Conservation (phyloP, 2,329 filamentous ascomycete genomes). For the Phyllosticta citrichinensis region DNA sequence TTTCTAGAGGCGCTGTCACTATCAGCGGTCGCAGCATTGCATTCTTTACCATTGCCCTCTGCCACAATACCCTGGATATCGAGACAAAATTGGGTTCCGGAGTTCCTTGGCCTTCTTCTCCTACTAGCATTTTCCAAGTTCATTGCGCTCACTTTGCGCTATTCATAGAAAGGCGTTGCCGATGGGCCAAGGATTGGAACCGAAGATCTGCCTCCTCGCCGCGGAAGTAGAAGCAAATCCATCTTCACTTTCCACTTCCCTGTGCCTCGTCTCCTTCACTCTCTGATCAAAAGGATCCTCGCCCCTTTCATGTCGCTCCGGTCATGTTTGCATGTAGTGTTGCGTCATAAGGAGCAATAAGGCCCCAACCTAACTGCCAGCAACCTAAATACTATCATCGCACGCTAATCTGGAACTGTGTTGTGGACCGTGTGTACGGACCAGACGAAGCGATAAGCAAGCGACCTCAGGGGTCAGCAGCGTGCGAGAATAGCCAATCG, state of each 20-base stretch:
- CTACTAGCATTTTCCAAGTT: neutral
- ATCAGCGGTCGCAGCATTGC: constrained; percentile 4
- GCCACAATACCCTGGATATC: constrained; percentile 5
- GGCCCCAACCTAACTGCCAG: neutral
- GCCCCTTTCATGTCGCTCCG: neutral
- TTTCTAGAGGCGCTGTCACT: constrained; percentile 7
- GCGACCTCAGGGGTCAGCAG: neutral
- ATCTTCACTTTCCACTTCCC: neutral
- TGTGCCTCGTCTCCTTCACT: neutral
- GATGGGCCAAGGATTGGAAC: neutral
- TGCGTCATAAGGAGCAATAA: neutral
- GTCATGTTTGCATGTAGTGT: neutral
- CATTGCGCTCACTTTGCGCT: neutral
- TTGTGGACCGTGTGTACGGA: neutral
- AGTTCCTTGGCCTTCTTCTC: neutral
- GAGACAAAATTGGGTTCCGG: constrained; percentile 8
- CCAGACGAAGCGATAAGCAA: neutral
- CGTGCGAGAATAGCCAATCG: neutral
- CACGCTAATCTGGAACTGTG: neutral
- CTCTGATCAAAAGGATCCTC: neutral
- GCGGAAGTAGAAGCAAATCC: neutral
- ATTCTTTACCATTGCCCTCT: constrained; percentile 2
- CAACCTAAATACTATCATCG: neutral
- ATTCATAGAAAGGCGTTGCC: neutral
- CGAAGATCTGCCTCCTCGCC: neutral